Conservation (phyloP, 805 yeast genomes). For the Myxozyma geophila region DNA sequence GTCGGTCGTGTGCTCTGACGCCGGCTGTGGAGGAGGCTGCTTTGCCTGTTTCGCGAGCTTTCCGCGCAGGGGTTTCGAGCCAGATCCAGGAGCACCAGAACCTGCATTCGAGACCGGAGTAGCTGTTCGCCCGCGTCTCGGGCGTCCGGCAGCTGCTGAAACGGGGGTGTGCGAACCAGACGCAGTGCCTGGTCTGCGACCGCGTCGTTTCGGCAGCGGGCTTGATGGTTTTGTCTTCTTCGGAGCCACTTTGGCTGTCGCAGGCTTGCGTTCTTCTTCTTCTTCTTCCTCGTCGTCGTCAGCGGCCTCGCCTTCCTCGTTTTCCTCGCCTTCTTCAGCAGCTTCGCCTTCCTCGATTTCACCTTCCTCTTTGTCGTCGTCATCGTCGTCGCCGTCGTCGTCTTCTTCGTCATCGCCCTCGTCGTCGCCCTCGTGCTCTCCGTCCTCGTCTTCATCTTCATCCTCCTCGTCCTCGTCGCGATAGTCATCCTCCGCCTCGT, state of each 20-base stretch:
- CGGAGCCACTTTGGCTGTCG: conserved; percentile 1
- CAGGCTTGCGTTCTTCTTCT: background rate
- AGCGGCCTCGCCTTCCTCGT: conserved; percentile 15
- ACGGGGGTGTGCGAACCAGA: conserved; percentile 4
- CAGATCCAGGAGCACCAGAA: background rate
- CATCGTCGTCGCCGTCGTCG: conserved; percentile 25
- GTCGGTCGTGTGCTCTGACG: conserved; percentile 30
- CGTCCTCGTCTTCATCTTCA: conserved; percentile 15
- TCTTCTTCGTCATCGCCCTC: conserved; percentile 15
- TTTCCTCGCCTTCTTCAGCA: conserved; percentile 2
- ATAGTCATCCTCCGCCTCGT: conserved; percentile 24
- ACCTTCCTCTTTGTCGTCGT: conserved; percentile 15
- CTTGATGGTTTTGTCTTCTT: background rate
- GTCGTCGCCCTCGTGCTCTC: conserved; percentile 11
- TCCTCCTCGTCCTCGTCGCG: conserved; percentile 17
- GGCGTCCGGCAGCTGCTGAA: background rate
- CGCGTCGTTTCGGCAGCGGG: conserved; percentile 7
- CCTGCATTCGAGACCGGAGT: conserved; percentile 1
- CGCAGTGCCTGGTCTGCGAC: conserved; percentile 1
- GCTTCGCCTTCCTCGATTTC: conserved; percentile 2
- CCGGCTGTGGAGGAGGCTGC: conserved; percentile 21
- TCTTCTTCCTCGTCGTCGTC: conserved; percentile 12
- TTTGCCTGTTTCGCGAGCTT: conserved; percentile 1
- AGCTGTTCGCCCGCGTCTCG: background rate
- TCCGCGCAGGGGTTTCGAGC: conserved; percentile 7